Evolutionary conservation across 2,329 filamentous ascomycete genomes (phyloP).

Genomic region (Huntiella decipiens): DNA sequence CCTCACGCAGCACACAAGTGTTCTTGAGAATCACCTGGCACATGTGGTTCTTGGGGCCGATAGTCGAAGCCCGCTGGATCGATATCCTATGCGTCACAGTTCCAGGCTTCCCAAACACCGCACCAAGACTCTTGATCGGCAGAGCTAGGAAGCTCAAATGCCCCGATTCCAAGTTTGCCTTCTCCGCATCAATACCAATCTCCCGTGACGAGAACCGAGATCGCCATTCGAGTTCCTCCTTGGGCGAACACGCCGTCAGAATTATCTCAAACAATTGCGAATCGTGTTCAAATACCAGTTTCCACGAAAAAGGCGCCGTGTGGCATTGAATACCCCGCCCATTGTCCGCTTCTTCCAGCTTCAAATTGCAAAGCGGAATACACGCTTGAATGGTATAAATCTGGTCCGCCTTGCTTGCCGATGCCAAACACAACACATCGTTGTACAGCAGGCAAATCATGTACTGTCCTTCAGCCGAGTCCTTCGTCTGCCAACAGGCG

Average conservation of each 20-base stretch:
- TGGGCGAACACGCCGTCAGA: constrained; percentile 64
- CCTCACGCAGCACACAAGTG: constrained; percentile 48
- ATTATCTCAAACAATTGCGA: constrained; percentile 68
- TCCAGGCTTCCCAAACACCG: constrained; percentile 53
- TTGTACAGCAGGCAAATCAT: constrained; percentile 74
- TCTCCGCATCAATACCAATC: constrained; percentile 1
- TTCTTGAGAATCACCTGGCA: constrained; percentile 76
- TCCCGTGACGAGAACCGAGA: constrained; percentile 33
- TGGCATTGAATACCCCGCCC: constrained; percentile 73
- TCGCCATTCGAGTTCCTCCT: constrained; percentile 68
- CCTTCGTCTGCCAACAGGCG: constrained; percentile 58
- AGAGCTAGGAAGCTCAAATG: constrained; percentile 46
- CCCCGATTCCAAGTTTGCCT: neutral
- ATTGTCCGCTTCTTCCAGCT: constrained; percentile 55
- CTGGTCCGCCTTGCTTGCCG: constrained; percentile 40
- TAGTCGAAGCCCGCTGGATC: constrained; percentile 58
- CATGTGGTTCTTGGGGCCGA: constrained; percentile 46
- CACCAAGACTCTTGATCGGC: constrained; percentile 54
- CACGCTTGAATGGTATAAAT: constrained; percentile 58
- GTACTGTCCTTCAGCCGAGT: constrained; percentile 55
- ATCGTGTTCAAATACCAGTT: constrained; percentile 63
- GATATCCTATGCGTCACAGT: constrained; percentile 51
- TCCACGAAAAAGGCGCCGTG: constrained; percentile 78
- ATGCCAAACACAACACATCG: constrained; percentile 59
- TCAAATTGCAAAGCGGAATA: constrained; percentile 46